phyloP scores from a whole-genome alignment of 2,329 filamentous ascomycete genomes.

The Calonectria crousiana region DNA sequence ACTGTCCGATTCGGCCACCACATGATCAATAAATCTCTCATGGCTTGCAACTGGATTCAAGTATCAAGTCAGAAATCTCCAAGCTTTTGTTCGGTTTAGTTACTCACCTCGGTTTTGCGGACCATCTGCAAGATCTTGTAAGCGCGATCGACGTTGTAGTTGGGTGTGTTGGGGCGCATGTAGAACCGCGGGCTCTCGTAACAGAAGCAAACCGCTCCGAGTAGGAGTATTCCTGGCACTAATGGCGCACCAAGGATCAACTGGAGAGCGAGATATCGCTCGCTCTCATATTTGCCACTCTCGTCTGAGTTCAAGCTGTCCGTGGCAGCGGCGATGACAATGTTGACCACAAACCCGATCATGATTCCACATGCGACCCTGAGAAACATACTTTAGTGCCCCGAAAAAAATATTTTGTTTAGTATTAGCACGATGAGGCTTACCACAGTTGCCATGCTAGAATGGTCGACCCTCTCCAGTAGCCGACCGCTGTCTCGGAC shows the following conservation, averaged over 20 bases:
- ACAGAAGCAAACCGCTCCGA: conserved; percentile 51
- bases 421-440: conserved; percentile 30
- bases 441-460: conserved; percentile 61
- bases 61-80: not conserved
- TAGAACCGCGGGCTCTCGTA: conserved; percentile 56
- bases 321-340: conserved; percentile 29
- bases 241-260: conserved; percentile 52
- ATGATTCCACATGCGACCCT: conserved; percentile 44
- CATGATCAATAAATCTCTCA: not conserved
- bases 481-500: conserved; percentile 60
- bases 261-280: conserved; percentile 32
- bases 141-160: conserved; percentile 50
- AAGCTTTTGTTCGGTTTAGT: not conserved
- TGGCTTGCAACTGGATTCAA: not conserved
- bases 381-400: conserved; percentile 35
- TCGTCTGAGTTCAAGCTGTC: conserved; percentile 10
- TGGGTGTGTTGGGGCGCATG: conserved; percentile 48
- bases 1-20: not conserved
- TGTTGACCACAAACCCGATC: conserved; percentile 39
- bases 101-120: conserved; percentile 44
- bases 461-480: conserved; percentile 61
- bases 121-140: conserved; percentile 49
- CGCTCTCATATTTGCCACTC: not conserved
- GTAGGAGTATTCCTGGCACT: conserved; percentile 50
- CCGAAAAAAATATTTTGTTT: conserved; percentile 40